A percentile compares a stretch with the other conserved stretches of the same genome.
Conservation (phyloP, 2,329 filamentous ascomycete genomes). For the Emergomyces orientalis region DNA sequence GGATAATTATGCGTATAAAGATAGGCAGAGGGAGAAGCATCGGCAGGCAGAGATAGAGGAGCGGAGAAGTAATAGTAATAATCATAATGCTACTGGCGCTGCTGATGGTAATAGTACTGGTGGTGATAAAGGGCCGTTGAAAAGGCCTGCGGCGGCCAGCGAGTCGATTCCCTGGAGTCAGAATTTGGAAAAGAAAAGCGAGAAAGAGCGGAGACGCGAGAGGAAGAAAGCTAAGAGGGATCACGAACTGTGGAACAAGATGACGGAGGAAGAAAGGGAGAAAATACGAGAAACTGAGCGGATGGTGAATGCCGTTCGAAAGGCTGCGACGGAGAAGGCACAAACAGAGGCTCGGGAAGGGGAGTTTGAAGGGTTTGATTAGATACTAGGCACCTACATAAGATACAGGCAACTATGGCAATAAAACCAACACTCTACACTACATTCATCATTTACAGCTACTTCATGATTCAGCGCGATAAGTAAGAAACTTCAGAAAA, state of each 20-base stretch:
- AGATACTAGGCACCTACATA: neutral
- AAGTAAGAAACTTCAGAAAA: neutral
- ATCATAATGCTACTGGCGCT: conserved; percentile 19
- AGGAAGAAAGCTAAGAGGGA: conserved; percentile 57
- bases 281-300: conserved; percentile 54
- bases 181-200: conserved; percentile 57
- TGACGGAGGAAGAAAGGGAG: conserved; percentile 62
- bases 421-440: neutral
- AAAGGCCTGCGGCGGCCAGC: conserved; percentile 50
- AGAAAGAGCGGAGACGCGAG: conserved; percentile 53
- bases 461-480: neutral
- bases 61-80: conserved; percentile 24
- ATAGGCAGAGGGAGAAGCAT: conserved; percentile 60
- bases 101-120: conserved; percentile 28
- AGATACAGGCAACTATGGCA: neutral
- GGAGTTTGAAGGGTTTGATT: conserved; percentile 53
- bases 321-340: conserved; percentile 16
- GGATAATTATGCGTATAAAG: conserved; percentile 60
- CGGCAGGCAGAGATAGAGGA: conserved; percentile 49
- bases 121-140: conserved; percentile 35
- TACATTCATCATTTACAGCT: conserved; percentile 4
- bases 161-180: conserved; percentile 63
- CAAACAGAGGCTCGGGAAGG: conserved; percentile 30
- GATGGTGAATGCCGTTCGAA: conserved; percentile 55
- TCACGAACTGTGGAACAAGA: conserved; percentile 50